A percentile compares a stretch with the other conserved stretches of the same genome.
Evolutionary conservation across 108 stramenopile species (phyloP).

Genomic region (Craspedostauros australis): DNA sequence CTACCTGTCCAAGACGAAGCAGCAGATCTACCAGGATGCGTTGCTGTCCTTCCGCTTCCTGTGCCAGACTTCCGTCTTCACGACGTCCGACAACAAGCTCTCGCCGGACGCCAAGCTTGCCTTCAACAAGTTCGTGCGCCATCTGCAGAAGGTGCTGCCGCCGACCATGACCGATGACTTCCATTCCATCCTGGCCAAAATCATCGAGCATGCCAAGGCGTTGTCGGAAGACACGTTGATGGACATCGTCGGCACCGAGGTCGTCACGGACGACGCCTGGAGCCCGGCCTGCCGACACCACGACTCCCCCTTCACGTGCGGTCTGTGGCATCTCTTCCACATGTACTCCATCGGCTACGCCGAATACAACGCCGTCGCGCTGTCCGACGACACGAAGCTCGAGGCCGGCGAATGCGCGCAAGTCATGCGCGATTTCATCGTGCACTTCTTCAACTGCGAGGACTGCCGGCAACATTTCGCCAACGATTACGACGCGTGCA

Average conservation of each 20-base stretch:
- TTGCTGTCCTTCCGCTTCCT: slow-evolving; percentile 63
- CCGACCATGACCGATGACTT: not conserved
- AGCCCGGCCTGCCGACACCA: slow-evolving; percentile 28
- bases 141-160: slow-evolving; percentile 13
- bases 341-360: slow-evolving; percentile 54
- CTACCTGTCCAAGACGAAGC: slow-evolving; percentile 10
- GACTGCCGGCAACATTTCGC: slow-evolving; percentile 27
- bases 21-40: slow-evolving; percentile 47
- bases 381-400: slow-evolving; percentile 28
- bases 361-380: slow-evolving; percentile 50
- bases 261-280: slow-evolving; percentile 17
- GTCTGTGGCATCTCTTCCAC: slow-evolving; percentile 69
- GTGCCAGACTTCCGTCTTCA: slow-evolving; percentile 43
- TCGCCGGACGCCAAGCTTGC: not conserved
- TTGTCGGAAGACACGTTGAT: slow-evolving; percentile 25
- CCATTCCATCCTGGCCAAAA: not conserved
- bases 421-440: slow-evolving; percentile 33
- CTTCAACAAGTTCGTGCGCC: slow-evolving; percentile 12
- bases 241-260: slow-evolving; percentile 17
- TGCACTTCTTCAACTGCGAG: slow-evolving; percentile 37
- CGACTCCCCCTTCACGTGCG: slow-evolving; percentile 48
- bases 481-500: slow-evolving; percentile 19
- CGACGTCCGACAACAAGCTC: not conserved
- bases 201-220: too few species aligned
- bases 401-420: slow-evolving; percentile 39